These are phyloP conservation scores for Geotrichum citri-aurantii DNA, from an alignment of 1,139 yeast species.

Conservation along the genomic window DNA sequence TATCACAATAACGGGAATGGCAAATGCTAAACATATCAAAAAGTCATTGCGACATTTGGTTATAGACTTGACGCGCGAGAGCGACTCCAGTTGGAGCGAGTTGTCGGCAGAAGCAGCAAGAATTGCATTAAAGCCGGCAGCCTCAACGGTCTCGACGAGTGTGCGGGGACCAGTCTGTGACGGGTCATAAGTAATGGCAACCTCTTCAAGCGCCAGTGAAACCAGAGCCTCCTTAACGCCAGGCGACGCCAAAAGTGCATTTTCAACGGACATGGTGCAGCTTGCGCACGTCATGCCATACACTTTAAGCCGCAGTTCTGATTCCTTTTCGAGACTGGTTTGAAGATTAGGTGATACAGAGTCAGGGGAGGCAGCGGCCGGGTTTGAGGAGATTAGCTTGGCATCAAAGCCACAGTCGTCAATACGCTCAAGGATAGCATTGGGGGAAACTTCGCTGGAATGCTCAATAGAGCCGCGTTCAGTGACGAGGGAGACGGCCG, in stretches of 20 bases:
- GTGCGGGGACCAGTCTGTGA: conserved; percentile 49
- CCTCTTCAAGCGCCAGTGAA: conserved; percentile 40
- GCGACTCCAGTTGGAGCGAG: conserved; percentile 59
- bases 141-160: conserved; percentile 47
- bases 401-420: conserved; percentile 79
- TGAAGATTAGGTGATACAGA: background rate
- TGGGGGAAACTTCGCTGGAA: conserved; percentile 36
- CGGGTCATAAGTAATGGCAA: conserved; percentile 45
- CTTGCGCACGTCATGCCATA: conserved; percentile 60
- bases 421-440: conserved; percentile 43
- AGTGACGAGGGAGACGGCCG: conserved; percentile 63
- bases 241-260: conserved; percentile 38
- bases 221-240: conserved; percentile 47
- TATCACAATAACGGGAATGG: conserved; percentile 58
- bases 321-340: background rate
- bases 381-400: conserved; percentile 30
- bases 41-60: conserved; percentile 60
- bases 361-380: background rate
- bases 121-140: conserved; percentile 46
- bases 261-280: conserved; percentile 49
- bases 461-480: conserved; percentile 63
- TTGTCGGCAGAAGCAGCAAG: conserved; percentile 42
- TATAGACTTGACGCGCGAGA: conserved; percentile 68
- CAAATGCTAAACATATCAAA: conserved; percentile 47
- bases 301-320: conserved; percentile 35